A percentile compares a stretch with the other conserved stretches of the same genome.
Conservation (phyloP, 495 filamentous ascomycete species). For the Penicillium argentinense region DNA sequence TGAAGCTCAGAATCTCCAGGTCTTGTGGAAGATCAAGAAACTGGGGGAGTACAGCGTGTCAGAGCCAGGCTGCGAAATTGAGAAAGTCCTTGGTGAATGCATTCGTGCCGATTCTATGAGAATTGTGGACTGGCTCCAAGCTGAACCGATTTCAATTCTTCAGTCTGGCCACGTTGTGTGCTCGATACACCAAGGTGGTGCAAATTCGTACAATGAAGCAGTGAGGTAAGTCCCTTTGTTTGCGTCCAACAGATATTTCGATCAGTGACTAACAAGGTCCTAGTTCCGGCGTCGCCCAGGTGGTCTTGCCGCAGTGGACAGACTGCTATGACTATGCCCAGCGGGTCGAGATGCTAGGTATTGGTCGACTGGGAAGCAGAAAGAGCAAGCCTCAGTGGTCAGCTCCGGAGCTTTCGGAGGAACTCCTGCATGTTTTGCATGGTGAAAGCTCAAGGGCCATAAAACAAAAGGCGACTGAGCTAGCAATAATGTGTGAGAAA, state of each 20-base stretch:
- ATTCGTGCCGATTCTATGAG: not conserved
- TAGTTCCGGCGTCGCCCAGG: not conserved
- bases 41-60: not conserved
- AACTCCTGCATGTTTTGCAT: not conserved
- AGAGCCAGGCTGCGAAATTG: not conserved
- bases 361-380: conserved; percentile 1
- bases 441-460: conserved; percentile 26
- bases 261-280: not conserved
- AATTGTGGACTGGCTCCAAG: conserved; percentile 2
- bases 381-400: conserved; percentile 1
- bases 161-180: conserved; percentile 1
- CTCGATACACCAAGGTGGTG: conserved; percentile 1
- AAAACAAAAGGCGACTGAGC: not conserved
- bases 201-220: conserved; percentile 1
- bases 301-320: not conserved
- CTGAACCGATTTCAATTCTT: not conserved
- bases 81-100: not conserved
- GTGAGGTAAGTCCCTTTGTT: not conserved
- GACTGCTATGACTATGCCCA: conserved; percentile 3
- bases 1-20: not conserved
- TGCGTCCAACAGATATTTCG: not conserved
- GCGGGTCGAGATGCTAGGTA: conserved; percentile 57
- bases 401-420: not conserved
- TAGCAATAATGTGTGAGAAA: too few relatives aligned
- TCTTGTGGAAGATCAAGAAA: conserved; percentile 2